These are phyloP conservation scores for Boletus subcaerulescens DNA, from an alignment of 768 basidiomycete genomes.

Conservation along the genomic window DNA sequence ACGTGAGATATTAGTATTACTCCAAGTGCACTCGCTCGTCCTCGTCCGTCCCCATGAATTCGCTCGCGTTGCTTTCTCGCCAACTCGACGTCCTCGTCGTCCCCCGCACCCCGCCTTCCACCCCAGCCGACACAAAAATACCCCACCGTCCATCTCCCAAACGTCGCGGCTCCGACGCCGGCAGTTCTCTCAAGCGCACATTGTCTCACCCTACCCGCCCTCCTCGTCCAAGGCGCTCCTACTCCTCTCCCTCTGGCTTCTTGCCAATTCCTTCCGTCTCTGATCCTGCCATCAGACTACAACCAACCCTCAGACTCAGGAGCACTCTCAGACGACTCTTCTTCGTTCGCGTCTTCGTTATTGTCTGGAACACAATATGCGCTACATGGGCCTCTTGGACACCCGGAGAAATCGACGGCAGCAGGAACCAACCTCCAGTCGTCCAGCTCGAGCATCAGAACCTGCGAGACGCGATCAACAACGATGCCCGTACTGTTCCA, in stretches of 20 bases:
- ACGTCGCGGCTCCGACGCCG: slow-evolving; percentile 29
- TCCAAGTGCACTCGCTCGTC: not conserved
- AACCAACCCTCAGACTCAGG: slow-evolving; percentile 36
- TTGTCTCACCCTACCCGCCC: slow-evolving; percentile 33
- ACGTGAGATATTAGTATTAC: not conserved
- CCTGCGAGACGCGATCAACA: slow-evolving; percentile 4
- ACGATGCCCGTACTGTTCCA: slow-evolving; percentile 18
- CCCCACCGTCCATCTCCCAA: slow-evolving; percentile 17
- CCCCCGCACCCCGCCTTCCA: slow-evolving; percentile 55
- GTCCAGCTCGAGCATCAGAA: slow-evolving; percentile 8
- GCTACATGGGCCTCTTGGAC: slow-evolving; percentile 53
- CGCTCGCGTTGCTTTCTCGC: slow-evolving; percentile 75
- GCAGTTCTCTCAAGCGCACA: slow-evolving; percentile 42
- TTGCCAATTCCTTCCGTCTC: slow-evolving; percentile 36
- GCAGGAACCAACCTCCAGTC: slow-evolving; percentile 6
- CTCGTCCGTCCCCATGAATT: slow-evolving; percentile 58
- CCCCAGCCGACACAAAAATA: slow-evolving; percentile 41
- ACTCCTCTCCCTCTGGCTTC: slow-evolving; percentile 59
- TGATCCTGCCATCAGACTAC: slow-evolving; percentile 36
- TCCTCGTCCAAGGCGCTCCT: slow-evolving; percentile 51
- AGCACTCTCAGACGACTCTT: slow-evolving; percentile 56
- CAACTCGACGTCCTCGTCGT: slow-evolving; percentile 76
- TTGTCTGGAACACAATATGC: slow-evolving; percentile 68
- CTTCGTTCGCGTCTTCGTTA: slow-evolving; percentile 65
- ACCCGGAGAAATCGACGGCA: slow-evolving; percentile 24